Evolutionary conservation across 257 asterid genomes (phyloP).

Genomic region (Galeopsis tetrahit): DNA sequence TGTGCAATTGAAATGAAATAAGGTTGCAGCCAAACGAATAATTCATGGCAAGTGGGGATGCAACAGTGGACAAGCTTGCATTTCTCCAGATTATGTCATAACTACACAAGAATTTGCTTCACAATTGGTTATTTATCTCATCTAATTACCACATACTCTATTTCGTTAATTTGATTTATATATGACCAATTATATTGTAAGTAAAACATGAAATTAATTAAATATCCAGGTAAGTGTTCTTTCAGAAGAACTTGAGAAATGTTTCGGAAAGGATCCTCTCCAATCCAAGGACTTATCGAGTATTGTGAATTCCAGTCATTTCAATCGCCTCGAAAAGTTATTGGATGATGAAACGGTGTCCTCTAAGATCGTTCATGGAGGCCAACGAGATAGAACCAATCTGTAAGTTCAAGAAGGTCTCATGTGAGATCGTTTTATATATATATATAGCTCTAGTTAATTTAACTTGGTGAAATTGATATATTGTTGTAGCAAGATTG

Average conservation of each 20-base stretch:
- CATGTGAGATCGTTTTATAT: neutral
- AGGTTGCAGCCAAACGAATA: constrained; percentile 80
- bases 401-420: constrained; percentile 58
- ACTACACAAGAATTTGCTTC: constrained; percentile 69
- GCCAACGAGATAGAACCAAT: constrained; percentile 62
- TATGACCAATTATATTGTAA: neutral
- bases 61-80: constrained; percentile 88
- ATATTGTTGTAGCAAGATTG: constrained; percentile 58
- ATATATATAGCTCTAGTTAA: neutral
- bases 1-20: neutral
- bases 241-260: constrained; percentile 60
- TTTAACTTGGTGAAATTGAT: no score
- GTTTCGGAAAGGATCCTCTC: constrained; percentile 76
- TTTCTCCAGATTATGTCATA: constrained; percentile 77
- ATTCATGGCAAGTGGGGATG: constrained; percentile 93
- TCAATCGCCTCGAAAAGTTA: constrained; percentile 60
- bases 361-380: constrained; percentile 75
- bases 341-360: constrained; percentile 67
- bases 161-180: neutral
- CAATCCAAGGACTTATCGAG: constrained; percentile 70
- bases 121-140: constrained; percentile 50
- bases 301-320: constrained; percentile 70
- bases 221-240: constrained; percentile 55
- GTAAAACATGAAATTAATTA: neutral
- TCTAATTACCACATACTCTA: neutral